Evolutionary conservation across 2,329 filamentous ascomycete species (phyloP), one percentile per base, ranked within the genome.

Genomic region (Colletotrichum higginsianum): DNA sequence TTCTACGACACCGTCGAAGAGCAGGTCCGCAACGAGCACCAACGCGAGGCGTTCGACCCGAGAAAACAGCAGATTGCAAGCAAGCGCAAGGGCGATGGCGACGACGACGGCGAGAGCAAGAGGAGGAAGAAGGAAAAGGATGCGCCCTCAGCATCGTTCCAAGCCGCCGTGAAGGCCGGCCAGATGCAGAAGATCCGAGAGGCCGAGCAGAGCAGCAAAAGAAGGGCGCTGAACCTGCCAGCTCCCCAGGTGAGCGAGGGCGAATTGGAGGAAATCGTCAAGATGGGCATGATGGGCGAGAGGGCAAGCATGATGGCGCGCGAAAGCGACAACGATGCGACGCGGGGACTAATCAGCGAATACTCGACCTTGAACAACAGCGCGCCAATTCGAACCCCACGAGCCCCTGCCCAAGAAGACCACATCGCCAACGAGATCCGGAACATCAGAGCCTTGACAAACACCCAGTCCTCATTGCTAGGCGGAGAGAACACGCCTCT

Each of bases 211-310:
- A 97, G 94, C 84, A 98, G 94, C 86, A 98, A 98, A 84, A 90
- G 96, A 69, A 90, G 94, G 69, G 85, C 92, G 8, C 86, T 99
- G n/a, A 91, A 92, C 56, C 85, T 99, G 35, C 96, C 96, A 11
- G 86, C 93, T 30, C 96, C 96, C 11, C 96, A 99, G 83, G 94
- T 99, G 77, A 92, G 94, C 80, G 96, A 99, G 78, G 89, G 91
- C 53, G 96, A 99, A 82, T 86, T 99, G 71, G 96, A 99, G 79
- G 95, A 98, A 75, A 98, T 99, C 78, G 94, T 99, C 75, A 99
- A 99, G 86, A 97, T 98, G 95, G 96, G 96, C 55, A 93, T 97
- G 89, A 90, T 95, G 72, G 96, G 96, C 47, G 95, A 98, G 78
- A 91, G 92, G 62, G 96, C 96, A 53, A 95, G 91, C 77, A 85